These are phyloP conservation scores for Tricholoma sp. DNA, from an alignment of 768 basidiomycete genomes.

Conservation along the genomic window DNA sequence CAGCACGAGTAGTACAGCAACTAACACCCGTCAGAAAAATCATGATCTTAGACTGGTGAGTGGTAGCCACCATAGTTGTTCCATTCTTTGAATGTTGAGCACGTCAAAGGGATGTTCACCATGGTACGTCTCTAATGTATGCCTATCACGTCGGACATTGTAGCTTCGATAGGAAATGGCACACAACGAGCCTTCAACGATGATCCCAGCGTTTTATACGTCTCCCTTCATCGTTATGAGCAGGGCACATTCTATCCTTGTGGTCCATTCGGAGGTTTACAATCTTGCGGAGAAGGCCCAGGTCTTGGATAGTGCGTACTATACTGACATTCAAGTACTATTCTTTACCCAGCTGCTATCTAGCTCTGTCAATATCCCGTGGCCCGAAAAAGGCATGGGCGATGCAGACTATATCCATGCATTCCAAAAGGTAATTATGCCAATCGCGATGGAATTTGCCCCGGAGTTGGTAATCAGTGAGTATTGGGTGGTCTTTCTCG, in stretches of 20 bases:
- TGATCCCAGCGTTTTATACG: slow-evolving; percentile 86
- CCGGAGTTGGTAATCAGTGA: slow-evolving; percentile 94
- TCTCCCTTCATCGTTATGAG: slow-evolving; percentile 94
- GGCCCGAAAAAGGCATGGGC: slow-evolving; percentile 83
- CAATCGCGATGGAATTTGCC: slow-evolving; percentile 93
- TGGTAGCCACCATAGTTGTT: slow-evolving; percentile 10
- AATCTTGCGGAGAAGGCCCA: slow-evolving; percentile 77
- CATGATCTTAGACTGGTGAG: slow-evolving; percentile 93
- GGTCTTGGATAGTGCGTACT: slow-evolving; percentile 80
- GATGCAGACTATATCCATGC: slow-evolving; percentile 97
- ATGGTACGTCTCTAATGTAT: slow-evolving; percentile 42
- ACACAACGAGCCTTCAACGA: slow-evolving; percentile 96
- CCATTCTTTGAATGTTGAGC: neutral
- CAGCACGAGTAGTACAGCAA: slow-evolving; percentile 75
- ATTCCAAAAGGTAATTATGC: slow-evolving; percentile 94
- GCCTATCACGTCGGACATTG: neutral
- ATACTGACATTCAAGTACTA: slow-evolving; percentile 5
- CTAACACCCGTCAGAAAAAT: slow-evolving; percentile 69
- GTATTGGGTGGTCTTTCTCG: slow-evolving; percentile 22
- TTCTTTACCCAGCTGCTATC: slow-evolving; percentile 4
- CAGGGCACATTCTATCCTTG: slow-evolving; percentile 90
- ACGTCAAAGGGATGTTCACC: slow-evolving; percentile 72
- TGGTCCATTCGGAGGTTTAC: slow-evolving; percentile 82
- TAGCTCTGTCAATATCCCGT: slow-evolving; percentile 95
- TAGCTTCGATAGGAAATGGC: slow-evolving; percentile 71